These are phyloP conservation scores for Echites panduratus DNA, from an alignment of 257 asterid genomes.

Conservation along the genomic window DNA sequence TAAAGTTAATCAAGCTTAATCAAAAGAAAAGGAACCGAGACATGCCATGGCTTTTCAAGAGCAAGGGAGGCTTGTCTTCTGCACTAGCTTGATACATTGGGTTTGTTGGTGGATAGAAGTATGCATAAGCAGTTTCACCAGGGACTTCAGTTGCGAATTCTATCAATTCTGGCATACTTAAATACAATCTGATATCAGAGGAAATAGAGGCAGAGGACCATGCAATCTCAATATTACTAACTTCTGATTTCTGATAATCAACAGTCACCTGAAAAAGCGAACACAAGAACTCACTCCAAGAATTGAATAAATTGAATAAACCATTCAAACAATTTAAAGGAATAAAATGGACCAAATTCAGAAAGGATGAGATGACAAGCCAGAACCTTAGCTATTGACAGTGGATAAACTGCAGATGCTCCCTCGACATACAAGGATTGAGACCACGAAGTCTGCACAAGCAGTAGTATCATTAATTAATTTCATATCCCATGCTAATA, in stretches of 20 bases:
- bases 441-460: conserved; percentile 55
- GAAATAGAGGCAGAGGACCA: conserved; percentile 71
- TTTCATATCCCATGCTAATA: conserved; percentile 4
- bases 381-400: conserved; percentile 77
- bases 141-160: conserved; percentile 89
- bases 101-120: conserved; percentile 88
- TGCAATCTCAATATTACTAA: conserved; percentile 47
- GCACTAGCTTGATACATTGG: conserved; percentile 58
- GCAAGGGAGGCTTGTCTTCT: conserved; percentile 84
- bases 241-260: conserved; percentile 66
- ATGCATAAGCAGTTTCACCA: conserved; percentile 85
- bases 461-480: conserved; percentile 13
- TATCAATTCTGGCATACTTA: conserved; percentile 71
- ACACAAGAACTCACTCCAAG: conserved; percentile 17
- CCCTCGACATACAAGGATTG: conserved; percentile 74
- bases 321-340: conserved; percentile 18
- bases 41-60: conserved; percentile 88
- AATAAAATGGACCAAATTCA: conserved; percentile 3
- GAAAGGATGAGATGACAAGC: conserved; percentile 5
- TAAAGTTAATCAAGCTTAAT: neutral
- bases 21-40: conserved; percentile 2
- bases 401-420: conserved; percentile 78
- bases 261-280: conserved; percentile 61
- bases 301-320: neutral
- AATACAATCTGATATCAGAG: conserved; percentile 36